Base-by-base conservation (phyloP, 176 grass and related monocot species). In the Carex littledalei region DNA sequence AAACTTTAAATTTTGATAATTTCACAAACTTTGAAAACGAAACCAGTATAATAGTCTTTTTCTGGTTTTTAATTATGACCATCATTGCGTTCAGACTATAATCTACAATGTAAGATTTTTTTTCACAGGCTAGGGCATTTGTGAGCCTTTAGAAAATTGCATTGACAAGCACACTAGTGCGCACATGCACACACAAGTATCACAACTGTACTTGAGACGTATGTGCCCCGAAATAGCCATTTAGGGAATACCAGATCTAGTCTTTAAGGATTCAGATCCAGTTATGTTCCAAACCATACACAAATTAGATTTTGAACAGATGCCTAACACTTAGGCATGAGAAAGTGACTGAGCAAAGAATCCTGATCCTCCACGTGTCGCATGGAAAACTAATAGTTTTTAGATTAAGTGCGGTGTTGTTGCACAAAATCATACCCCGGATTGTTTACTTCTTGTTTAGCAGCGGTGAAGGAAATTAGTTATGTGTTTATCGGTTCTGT, bases 181-280 rank as follows among this genome's bases (percentile, higher is more conserved):
- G 52, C 74, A 78, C 74, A 78, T 78, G 74, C 52, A 32, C 52
- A 57, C 74, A 55, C 12, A 78, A 55, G 7, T 34, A 57, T 56
- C 20, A 74, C 11, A 52, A 74, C 43, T 74, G 70, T 74, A 78
- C 50, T 18, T 78, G 74, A 78, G 50, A 78, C 2, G 13, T 57
- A 78, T 78, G 39, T 45, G 60, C 8, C 58, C 16, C 58, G 26
- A 49, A 81, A 63, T 49, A 43, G 14, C 61, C 24, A 83, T 83
- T 83, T 83, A 52, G 63, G 61, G 81, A 17, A 68, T 66, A 67
- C 34, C 81, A 50, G 63, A 83, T 67, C 61, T 63, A 68, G 45
- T 37, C 81, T 83, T 83, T 83, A 61, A 69, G 64, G 81, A 29
- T 43, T 53, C 64, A 31, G 63, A 83, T 83, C 63, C 81, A 83